A percentile compares a stretch with the other conserved stretches of the same genome.
phyloP scores from a whole-genome alignment of 352 stramenopile species.

The Globisporangium perplexum region DNA sequence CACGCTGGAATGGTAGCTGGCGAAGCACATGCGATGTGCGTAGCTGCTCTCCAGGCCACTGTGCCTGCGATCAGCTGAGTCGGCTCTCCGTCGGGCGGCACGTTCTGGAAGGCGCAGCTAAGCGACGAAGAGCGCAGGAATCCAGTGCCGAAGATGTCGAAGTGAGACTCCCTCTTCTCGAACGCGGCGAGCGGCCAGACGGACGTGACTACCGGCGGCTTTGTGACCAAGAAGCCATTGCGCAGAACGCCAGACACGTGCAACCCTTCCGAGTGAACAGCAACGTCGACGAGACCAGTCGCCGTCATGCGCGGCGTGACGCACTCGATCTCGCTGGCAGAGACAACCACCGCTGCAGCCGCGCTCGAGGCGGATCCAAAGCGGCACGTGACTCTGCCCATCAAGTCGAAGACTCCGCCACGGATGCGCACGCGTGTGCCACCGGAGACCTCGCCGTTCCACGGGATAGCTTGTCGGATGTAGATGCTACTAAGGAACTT shows the following conservation, averaged over 20 bases:
- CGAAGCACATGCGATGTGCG: conserved; percentile 43
- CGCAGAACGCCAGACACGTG: conserved; percentile 19
- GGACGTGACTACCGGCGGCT: conserved; percentile 22
- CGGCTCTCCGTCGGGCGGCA: neutral
- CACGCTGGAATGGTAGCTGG: conserved; percentile 18
- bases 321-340: conserved; percentile 35
- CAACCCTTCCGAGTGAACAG: conserved; percentile 19
- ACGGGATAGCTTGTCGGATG: conserved; percentile 31
- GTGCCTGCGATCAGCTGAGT: neutral
- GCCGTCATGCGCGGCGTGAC: conserved; percentile 18
- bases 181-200: conserved; percentile 38
- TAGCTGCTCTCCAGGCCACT: conserved; percentile 34
- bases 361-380: conserved; percentile 28
- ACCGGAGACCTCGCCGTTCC: conserved; percentile 41
- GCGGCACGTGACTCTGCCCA: conserved; percentile 37
- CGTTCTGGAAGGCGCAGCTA: conserved; percentile 30
- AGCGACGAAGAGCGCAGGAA: conserved; percentile 46
- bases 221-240: conserved; percentile 42
- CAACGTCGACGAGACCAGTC: conserved; percentile 21
- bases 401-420: conserved; percentile 37
- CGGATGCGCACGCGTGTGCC: conserved; percentile 56
- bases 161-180: conserved; percentile 32
- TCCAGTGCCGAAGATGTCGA: conserved; percentile 53
- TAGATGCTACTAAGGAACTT: conserved; percentile 30
- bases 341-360: conserved; percentile 28